Percentiles rank a stretch among this genome's conserved stretches.
Evolutionary conservation across 129 eudicot species (phyloP).

Genomic region (Chrysanthemum seticuspe): DNA sequence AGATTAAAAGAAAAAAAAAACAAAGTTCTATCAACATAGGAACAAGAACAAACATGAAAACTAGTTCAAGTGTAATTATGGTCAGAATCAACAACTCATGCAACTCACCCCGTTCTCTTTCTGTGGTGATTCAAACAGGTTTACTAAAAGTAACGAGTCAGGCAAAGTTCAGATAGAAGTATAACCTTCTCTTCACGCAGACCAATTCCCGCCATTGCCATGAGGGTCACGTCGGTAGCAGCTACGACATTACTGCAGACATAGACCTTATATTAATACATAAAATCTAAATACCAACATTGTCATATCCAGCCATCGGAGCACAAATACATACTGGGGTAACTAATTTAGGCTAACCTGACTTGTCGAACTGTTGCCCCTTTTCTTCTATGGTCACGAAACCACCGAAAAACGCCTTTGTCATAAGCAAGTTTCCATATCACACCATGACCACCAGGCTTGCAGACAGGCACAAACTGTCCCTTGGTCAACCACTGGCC

Average conservation of each 20-base stretch:
- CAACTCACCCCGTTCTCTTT: background rate
- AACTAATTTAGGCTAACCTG: constrained; percentile 50
- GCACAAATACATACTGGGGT: constrained; percentile 3
- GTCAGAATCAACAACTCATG: background rate
- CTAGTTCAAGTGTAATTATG: background rate
- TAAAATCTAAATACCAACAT: constrained; percentile 16
- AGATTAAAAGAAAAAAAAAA: too few relatives aligned
- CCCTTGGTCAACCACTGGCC: constrained; percentile 83
- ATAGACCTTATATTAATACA: constrained; percentile 26
- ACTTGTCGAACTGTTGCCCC: constrained; percentile 98
- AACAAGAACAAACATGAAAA: background rate
- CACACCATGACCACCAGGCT: constrained; percentile 99
- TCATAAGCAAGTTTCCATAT: constrained; percentile 99
- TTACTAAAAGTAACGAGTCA: background rate
- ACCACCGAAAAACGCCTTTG: constrained; percentile 89
- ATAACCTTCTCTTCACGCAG: constrained; percentile 74
- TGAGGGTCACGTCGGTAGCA: constrained; percentile 90
- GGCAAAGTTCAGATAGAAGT: constrained; percentile 11
- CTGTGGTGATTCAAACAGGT: background rate
- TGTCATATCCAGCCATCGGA: constrained; percentile 19
- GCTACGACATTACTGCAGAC: constrained; percentile 98
- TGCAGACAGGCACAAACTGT: constrained; percentile 82
- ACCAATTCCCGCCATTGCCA: constrained; percentile 97
- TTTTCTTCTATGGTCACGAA: constrained; percentile 69
- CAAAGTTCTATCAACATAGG: background rate